Evolutionary conservation across 495 filamentous ascomycete genomes (phyloP), one percentile per base, ranked within the genome.

Genomic region (Daldinia vernicosa): DNA sequence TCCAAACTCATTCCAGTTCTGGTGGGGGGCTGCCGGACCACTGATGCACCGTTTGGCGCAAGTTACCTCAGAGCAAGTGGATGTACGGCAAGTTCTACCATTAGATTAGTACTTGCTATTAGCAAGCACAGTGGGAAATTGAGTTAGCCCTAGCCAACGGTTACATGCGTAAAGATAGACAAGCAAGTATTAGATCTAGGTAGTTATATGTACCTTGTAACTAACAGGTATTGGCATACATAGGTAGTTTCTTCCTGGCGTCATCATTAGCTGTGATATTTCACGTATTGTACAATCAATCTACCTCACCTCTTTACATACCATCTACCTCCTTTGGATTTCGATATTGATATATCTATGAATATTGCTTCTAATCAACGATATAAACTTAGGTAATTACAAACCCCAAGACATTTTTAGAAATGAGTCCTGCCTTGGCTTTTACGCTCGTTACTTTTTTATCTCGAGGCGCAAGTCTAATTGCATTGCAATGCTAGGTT

Each of bases 201-300:
- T 28, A 6, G 4, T 28, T 28, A 6, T 28, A 28, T 6, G 9
- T 47, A 55, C 28, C 14, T 57, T 33, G 32, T 14, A 57, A 33
- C n/a, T n/a, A n/a, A n/a, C n/a, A n/a, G n/a, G n/a, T n/a, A n/a
- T n/a, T 47, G 22, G 33, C 17, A 53, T 39, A 66, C 17, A 53
- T 39, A 66, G 51, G 35, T 60, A 37, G 47, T 63, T 67, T 67
- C 54, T 50, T 68, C 53, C 37, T 66, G 70, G 64, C 70, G 60
- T 69, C 65, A 72, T 72, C 65, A 72, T 72, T 72, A 68, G 60
- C 50, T 43, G 69, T 59, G 52, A 63, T 63, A 71, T 59, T 59
- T 63, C 45, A 67, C 32, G 32, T 66, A 64, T n/a, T 1, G 33
- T 35, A 35, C 33, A 35, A 35, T 35, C 30, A 33, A 30, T 47